Evolutionary conservation across 306 rosid genomes (phyloP), one percentile per base, ranked within the genome.

Genomic region (Erythrophleum fordii): DNA sequence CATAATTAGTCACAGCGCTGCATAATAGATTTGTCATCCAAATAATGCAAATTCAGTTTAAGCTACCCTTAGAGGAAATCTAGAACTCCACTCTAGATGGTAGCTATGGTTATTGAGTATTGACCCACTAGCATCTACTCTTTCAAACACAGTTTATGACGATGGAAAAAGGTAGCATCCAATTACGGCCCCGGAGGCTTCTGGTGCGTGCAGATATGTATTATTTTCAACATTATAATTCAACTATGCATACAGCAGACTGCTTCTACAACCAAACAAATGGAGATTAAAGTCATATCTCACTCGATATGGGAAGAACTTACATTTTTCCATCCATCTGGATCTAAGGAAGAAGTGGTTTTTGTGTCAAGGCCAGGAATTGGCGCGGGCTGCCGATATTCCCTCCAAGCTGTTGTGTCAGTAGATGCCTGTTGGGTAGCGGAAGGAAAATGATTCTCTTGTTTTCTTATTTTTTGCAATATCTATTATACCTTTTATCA

Each of bases 321-420:
- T 81, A 94, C 98, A 61, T 96, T 92, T 86, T 94, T 94, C 98
- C 97, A 92, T 73, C 98, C 98, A 87, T 94, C 98, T 37, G 98
- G 97, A 78, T 94, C 97, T 58, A 94, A 78, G 86, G 92, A 94
- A 81, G 97, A 41, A 66, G 88, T 80, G 56, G 92, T 92, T 81
- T 94, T 94, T 80, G 98, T 94, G 90, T 88, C 91, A 64, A 94
- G 45, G 53, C 98, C 97, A 7, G 97, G 94, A 75, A 89, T 79
- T 42, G 98, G 91, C 74, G 97, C 98, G 22, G 98, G 87, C 73
- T 91, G 91, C 69, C 93, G 87, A 94, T 88, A 91, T 94, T 94
- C 51, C 98, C 98, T 78, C 98, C 98, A 73, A 94, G 89, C 83
- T 94, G 97, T 85, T 91, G 89, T n/a, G 83, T 85, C 18, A 91